Base-by-base conservation (phyloP, 2,329 filamentous ascomycete species). In the Colletotrichum magnum region DNA sequence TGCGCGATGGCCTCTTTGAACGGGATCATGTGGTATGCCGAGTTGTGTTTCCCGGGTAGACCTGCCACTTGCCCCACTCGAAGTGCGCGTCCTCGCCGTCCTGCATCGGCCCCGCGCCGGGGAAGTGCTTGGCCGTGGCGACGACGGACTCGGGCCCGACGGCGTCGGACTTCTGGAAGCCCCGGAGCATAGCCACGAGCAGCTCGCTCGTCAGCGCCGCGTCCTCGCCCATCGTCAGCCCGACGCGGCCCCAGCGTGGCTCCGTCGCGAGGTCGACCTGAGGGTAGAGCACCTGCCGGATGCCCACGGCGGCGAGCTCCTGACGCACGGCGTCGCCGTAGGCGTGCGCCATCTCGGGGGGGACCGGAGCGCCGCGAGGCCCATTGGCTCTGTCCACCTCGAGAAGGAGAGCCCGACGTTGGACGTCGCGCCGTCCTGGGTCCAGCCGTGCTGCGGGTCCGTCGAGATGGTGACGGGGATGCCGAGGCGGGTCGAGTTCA, bases 211-310 rank as follows among this genome's bases (percentile, higher is more conserved):
- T 56, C 53, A 56, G 18, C 13, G 41, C 39, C 5, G 32, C 53
- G n/a, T 56, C 53, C 21, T 56, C 53, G n/a, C 53, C 53, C 4
- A 56, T 21, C 4, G 53, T 56, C 5, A 56, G 53, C 13, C 53
- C 53, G 1, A 32, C 41, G 1, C 36, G 36, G 2, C 36, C 36
- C 36, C 36, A 39, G 2, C 36, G 3, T 4, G 36, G 36, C 36
- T 59, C 57, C 13, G 57, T 59, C 7, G 57, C 57, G 21, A 59
- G 57, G 18, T 59, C 57, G 21, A 59, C n/a, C 26, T 59, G 57
- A 4, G 57, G 57, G 24, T 59, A 50, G 6, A 59, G 57, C 4
- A 48, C 43, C 21, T 59, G 57, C 5, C 57, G 57, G 24, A 59
- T 59, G 15, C 57, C 57, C 13, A 59, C 57, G 5, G 57, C 57